A percentile compares a stretch with the other conserved stretches of the same genome.
phyloP scores from a whole-genome alignment of 2,329 filamentous ascomycete genomes.

The Thielaviopsis euricoi region DNA sequence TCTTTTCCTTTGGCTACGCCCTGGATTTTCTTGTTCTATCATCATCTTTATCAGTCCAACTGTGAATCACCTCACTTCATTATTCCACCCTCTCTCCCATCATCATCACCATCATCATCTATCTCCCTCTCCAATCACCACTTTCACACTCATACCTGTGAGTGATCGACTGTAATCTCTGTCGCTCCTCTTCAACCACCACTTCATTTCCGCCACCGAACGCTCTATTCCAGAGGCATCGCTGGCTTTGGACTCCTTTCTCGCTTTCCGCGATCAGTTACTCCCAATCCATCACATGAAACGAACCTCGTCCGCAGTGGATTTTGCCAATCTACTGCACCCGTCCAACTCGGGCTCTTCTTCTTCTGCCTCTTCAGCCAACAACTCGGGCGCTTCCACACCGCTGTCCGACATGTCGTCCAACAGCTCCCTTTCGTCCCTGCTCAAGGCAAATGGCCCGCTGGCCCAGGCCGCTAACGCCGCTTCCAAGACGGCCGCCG shows the following conservation, averaged over 20 bases:
- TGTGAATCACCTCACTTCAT: background rate
- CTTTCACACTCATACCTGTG: too few relatives aligned
- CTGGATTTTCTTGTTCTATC: background rate
- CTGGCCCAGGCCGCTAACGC: slow-evolving; percentile 30
- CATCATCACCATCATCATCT: background rate
- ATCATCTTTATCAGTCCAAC: background rate
- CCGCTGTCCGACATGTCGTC: slow-evolving; percentile 10
- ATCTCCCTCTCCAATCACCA: background rate
- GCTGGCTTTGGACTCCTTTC: background rate
- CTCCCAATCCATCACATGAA: slow-evolving; percentile 45
- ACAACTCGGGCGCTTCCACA: slow-evolving; percentile 10
- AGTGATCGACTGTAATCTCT: background rate
- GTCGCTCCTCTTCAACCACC: background rate
- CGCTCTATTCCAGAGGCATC: background rate
- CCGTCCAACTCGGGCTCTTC: slow-evolving; percentile 20
- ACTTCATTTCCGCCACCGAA: background rate
- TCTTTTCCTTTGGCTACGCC: background rate
- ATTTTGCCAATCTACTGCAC: slow-evolving; percentile 62
- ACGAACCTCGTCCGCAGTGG: slow-evolving; percentile 54
- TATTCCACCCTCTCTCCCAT: too few relatives aligned
- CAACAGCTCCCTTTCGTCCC: slow-evolving; percentile 9
- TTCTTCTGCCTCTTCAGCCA: slow-evolving; percentile 2
- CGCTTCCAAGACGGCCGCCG: slow-evolving; percentile 35
- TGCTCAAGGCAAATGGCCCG: slow-evolving; percentile 46
- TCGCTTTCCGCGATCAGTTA: background rate